Percentiles rank a stretch among this genome's conserved stretches.
These are phyloP conservation scores for Schoenoplectus triqueter DNA, from an alignment of 202 grass and related monocot species.

Conservation along the genomic window DNA sequence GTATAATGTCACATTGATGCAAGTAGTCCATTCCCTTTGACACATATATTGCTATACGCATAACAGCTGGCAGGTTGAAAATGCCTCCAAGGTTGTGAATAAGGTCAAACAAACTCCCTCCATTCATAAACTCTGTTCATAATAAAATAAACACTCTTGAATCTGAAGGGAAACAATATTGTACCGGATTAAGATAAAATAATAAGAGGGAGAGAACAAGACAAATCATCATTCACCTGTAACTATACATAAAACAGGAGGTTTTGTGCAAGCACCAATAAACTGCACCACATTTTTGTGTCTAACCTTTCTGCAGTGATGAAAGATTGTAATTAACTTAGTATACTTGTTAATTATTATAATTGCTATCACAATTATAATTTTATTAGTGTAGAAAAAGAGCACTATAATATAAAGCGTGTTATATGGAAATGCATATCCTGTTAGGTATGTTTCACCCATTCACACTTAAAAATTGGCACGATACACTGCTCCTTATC, in stretches of 20 bases:
- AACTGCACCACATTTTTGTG: constrained; percentile 97
- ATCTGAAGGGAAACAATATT: constrained; percentile 1
- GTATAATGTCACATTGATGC: constrained; percentile 85
- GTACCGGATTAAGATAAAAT: background rate
- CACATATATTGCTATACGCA: constrained; percentile 71
- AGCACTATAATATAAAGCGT: background rate
- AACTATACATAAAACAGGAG: constrained; percentile 83
- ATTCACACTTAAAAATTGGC: background rate
- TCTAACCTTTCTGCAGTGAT: constrained; percentile 80
- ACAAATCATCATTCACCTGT: constrained; percentile 58
- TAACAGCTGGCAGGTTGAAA: constrained; percentile 60
- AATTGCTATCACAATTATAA: background rate
- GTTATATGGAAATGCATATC: background rate
- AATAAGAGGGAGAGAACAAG: background rate
- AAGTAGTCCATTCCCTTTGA: constrained; percentile 96
- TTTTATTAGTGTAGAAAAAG: background rate
- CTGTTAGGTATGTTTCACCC: background rate
- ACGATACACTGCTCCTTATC: background rate
- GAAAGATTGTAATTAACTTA: constrained; percentile 19
- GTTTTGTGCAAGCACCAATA: constrained; percentile 88
- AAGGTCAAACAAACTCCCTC: constrained; percentile 79
- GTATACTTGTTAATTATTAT: constrained; percentile 1
- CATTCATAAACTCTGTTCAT: constrained; percentile 82
- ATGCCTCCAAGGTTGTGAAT: constrained; percentile 69
- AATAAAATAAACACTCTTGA: constrained; percentile 23